Conservation (phyloP, 2,329 filamentous ascomycete species). For the Aspergillus glaucus region DNA sequence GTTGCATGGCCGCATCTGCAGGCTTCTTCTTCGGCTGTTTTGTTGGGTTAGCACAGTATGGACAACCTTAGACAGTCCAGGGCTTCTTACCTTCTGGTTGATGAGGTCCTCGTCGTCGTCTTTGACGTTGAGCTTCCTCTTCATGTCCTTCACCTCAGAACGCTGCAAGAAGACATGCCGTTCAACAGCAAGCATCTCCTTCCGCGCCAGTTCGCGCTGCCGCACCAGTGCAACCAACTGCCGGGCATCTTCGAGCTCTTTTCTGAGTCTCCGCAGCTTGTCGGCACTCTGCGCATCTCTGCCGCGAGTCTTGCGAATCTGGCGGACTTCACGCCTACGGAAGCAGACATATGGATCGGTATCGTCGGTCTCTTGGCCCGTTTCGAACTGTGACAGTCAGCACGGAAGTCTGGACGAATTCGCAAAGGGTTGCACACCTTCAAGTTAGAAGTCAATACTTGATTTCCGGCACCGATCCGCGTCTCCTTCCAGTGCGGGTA, state of each 20-base stretch:
- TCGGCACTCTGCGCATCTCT: slow-evolving; percentile 91
- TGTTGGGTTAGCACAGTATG: slow-evolving; percentile 24
- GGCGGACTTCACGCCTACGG: slow-evolving; percentile 84
- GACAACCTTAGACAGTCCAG: neutral
- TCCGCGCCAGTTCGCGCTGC: slow-evolving; percentile 72
- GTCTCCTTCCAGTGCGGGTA: slow-evolving; percentile 85
- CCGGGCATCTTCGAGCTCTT: slow-evolving; percentile 83
- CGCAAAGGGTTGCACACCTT: slow-evolving; percentile 47
- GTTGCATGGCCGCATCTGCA: slow-evolving; percentile 55
- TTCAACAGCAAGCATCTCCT: slow-evolving; percentile 69
- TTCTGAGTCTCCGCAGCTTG: slow-evolving; percentile 84
- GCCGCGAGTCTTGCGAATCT: slow-evolving; percentile 89
- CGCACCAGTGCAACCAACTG: slow-evolving; percentile 71
- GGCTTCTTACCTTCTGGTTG: slow-evolving; percentile 72
- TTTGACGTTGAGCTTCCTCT: slow-evolving; percentile 82
- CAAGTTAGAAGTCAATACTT: slow-evolving; percentile 66
- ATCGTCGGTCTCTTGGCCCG: slow-evolving; percentile 88
- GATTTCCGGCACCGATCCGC: slow-evolving; percentile 62
- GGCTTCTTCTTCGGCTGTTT: slow-evolving; percentile 65
- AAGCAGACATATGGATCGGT: slow-evolving; percentile 98
- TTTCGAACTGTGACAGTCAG: slow-evolving; percentile 61
- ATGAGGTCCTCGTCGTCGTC: slow-evolving; percentile 89
- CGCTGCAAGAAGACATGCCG: slow-evolving; percentile 77
- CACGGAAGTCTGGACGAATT: neutral
- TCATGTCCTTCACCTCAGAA: slow-evolving; percentile 75